Base-by-base conservation (phyloP, 1,139 yeast species). In the Geotrichum siamense region DNA sequence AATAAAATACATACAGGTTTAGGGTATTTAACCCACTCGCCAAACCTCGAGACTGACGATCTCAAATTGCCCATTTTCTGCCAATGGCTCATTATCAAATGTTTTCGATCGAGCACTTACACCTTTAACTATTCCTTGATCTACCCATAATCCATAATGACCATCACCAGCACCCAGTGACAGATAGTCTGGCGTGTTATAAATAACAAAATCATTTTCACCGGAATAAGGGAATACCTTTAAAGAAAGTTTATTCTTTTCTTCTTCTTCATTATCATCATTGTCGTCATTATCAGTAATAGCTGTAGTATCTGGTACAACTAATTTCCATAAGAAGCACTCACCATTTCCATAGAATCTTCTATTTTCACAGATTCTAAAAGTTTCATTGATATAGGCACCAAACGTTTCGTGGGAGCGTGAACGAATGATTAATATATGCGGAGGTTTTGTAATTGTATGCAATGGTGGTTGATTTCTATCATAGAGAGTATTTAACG, bases 151-250 rank as follows among this genome's bases (percentile, higher is more conserved):
- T 1, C 97, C 98, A 62, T 86, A 89, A 56, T 83, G 86, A 2
- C 97, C 97, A 53, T 77, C 79, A 3, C 96, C 95, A 0, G 95
- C 94, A 1, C 98, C 99, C 55, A 91, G 71, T 15, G 95, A 81
- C 34, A 93, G 69, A 56, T 80, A 89, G 23, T 76, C 71, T 48
- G 76, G 77, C 35, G 91, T 84, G 49, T 96, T 85, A 60, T 83
- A 86, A 20, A 91, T 77, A 41, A 85, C 74, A 60, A 80, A 89
- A 59, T 87, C 95, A 59, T 91, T 91, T 37, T 82, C 60, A 0
- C 96, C 96, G 0, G 97, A 86, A 62, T 82, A 85, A 46, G 89
- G 86, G 60, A 77, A 91, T 0, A 94, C 96, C 3, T 30, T 26
- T 15, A 20, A 33, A 5, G 16, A 15, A 68, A 10, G 43, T 31